Evolutionary conservation across 1,139 yeast genomes (phyloP).

Genomic region (Taphrina betulina): DNA sequence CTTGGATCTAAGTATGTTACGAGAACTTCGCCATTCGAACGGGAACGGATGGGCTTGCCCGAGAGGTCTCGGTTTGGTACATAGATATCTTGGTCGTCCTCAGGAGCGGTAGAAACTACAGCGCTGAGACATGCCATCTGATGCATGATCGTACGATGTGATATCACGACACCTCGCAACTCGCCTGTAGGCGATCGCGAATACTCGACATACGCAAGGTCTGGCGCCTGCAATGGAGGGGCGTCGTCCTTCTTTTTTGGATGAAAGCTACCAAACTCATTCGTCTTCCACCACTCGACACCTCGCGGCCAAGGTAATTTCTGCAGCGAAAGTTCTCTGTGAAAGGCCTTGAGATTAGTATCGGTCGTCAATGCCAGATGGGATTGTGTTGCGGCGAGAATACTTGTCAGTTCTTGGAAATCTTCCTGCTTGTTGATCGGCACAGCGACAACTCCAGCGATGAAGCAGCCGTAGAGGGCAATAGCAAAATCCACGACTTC

Average conservation of each 20-base stretch:
- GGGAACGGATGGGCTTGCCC: conserved; percentile 12
- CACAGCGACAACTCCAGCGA: conserved; percentile 92
- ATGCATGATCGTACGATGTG: conserved; percentile 81
- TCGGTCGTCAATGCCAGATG: conserved; percentile 82
- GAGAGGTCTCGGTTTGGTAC: conserved; percentile 6
- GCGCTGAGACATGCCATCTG: conserved; percentile 78
- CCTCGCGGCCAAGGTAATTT: conserved; percentile 57
- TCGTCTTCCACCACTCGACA: conserved; percentile 76
- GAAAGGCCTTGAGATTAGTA: conserved; percentile 66
- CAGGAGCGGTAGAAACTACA: conserved; percentile 55
- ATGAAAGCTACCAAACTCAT: conserved; percentile 75
- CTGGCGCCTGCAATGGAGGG: conserved; percentile 69
- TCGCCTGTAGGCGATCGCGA: conserved; percentile 90
- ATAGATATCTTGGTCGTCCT: conserved; percentile 16
- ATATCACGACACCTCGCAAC: conserved; percentile 86
- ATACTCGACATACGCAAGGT: conserved; percentile 90
- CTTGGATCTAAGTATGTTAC: conserved; percentile 82
- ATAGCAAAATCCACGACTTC: conserved; percentile 84
- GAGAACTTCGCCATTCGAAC: conserved; percentile 40
- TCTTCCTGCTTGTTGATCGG: conserved; percentile 52
- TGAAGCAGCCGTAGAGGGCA: conserved; percentile 85
- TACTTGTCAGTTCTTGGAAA: conserved; percentile 47
- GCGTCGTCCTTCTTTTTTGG: conserved; percentile 58
- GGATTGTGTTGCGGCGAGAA: conserved; percentile 71
- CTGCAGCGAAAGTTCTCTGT: conserved; percentile 53